phyloP scores from a whole-genome alignment of 345 rosid genomes.

The Brassica cretica region DNA sequence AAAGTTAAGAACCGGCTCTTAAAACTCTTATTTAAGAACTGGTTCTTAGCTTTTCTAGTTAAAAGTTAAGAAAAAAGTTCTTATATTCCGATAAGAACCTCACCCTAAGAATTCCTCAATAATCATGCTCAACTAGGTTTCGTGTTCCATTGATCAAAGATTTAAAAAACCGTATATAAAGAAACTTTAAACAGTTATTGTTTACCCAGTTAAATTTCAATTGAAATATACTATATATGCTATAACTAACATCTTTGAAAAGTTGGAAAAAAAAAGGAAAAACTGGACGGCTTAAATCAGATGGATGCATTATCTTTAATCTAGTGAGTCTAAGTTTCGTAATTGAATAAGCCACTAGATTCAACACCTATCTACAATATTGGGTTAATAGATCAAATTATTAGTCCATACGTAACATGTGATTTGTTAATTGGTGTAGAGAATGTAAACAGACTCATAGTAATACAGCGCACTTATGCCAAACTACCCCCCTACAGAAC shows the following conservation, averaged over 20 bases:
- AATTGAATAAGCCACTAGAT: background rate
- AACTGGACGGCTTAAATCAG: background rate
- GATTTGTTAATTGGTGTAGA: constrained; percentile 14
- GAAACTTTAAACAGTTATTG: constrained; percentile 14
- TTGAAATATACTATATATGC: background rate
- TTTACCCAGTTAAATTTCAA: background rate
- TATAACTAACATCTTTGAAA: background rate
- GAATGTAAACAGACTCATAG: constrained; percentile 26
- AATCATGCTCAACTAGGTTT: constrained; percentile 34
- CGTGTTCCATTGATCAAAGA: constrained; percentile 51
- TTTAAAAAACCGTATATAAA: constrained; percentile 5
- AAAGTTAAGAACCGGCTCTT: no score
- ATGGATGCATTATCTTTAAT: constrained; percentile 7
- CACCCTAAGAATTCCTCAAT: no score
- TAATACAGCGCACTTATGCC: constrained; percentile 40
- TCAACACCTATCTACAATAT: constrained; percentile 20
- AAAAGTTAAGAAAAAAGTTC: no score
- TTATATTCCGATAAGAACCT: no score
- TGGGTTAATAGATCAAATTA: constrained; percentile 3
- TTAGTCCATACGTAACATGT: constrained; percentile 21
- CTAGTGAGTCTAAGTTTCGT: background rate
- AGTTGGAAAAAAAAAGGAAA: background rate
- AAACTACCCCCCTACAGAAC: constrained; percentile 42
- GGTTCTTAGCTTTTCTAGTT: no score
- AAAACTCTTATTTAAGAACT: no score